Conservation (phyloP, 2,329 filamentous ascomycete genomes). For the Trichoderma aggressivum region DNA sequence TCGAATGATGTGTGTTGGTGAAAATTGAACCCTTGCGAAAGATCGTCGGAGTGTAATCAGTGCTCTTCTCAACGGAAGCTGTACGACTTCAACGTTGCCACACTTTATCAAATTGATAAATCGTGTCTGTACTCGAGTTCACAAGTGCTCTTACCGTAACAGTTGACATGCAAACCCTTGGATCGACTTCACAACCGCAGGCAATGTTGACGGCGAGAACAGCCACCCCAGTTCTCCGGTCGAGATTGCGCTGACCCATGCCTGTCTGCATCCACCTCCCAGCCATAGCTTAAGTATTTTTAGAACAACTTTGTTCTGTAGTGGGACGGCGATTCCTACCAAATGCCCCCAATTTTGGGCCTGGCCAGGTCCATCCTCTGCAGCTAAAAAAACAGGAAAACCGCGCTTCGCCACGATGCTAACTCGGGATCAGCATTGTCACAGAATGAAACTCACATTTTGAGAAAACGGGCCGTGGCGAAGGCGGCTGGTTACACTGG, state of each 20-base stretch:
- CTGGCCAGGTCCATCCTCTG: neutral
- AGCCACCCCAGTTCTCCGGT: neutral
- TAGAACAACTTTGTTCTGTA: neutral
- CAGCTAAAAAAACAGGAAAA: constrained; percentile 1
- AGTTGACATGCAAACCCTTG: neutral
- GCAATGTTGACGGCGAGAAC: neutral
- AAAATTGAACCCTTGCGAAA: neutral
- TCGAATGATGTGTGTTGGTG: too few species aligned
- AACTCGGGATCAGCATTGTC: neutral
- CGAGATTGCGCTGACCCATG: constrained; percentile 1
- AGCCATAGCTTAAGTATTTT: constrained; percentile 8
- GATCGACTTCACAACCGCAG: neutral
- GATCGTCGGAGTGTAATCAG: neutral
- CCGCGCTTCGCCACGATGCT: constrained; percentile 10
- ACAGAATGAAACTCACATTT: neutral
- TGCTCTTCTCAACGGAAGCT: neutral
- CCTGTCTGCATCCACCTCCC: neutral
- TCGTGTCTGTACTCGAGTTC: neutral
- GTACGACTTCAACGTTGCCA: neutral
- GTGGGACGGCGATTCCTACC: neutral
- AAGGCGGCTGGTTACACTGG: neutral
- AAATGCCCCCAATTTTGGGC: neutral
- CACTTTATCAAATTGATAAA: neutral
- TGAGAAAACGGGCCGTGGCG: constrained; percentile 2
- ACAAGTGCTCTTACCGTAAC: neutral